Base-by-base conservation (phyloP, 768 basidiomycete genomes). In the Leccinum variicolor region DNA sequence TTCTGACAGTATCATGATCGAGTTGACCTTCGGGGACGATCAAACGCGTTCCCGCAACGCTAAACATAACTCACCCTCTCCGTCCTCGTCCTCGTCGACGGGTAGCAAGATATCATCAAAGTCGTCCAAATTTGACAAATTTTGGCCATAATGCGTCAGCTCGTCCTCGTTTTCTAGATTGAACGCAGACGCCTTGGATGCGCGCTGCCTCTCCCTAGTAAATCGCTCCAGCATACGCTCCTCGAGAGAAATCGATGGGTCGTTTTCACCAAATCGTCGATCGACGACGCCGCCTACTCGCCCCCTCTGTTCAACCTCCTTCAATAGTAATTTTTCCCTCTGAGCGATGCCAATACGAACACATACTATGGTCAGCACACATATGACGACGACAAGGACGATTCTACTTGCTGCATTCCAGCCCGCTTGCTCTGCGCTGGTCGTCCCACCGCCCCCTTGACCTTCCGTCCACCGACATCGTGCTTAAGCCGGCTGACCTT, bases 201-300 rank as follows among this genome's bases (percentile, higher is more conserved):
- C 73, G 19, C 88, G 81, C 69, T 95, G 92, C 58, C 93, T 78
- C 73, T 98, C 95, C 62, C 82, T 82, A 10, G 95, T 98, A 71
- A 98, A 98, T 29, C 97, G 88, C 73, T 96, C 94, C 36, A 98
- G 80, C 88, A 98, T 98, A 60, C 94, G 89, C 63, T 98, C 96
- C 71, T 99, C 97, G 31, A 94, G 78, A n/a, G 90, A 87, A 83
- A 98, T 86, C 10, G 86, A 81, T 2, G 94, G 87, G 60, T 98
- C 87, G 68, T 92, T 87, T 81, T 99, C 97, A 75, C 97, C 97
- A 69, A 98, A 98, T 19, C 97, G 88, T 52, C 92, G 84, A 74
- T 99, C 97, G 56, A 95, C 76, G 57, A 99, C 87, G 6, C 94
- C 92, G 6, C 94, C 95, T 10, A 89, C 85, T 61, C 86, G 89